phyloP scores from a whole-genome alignment of 306 rosid genomes.

The Prinsepia uniflora region DNA sequence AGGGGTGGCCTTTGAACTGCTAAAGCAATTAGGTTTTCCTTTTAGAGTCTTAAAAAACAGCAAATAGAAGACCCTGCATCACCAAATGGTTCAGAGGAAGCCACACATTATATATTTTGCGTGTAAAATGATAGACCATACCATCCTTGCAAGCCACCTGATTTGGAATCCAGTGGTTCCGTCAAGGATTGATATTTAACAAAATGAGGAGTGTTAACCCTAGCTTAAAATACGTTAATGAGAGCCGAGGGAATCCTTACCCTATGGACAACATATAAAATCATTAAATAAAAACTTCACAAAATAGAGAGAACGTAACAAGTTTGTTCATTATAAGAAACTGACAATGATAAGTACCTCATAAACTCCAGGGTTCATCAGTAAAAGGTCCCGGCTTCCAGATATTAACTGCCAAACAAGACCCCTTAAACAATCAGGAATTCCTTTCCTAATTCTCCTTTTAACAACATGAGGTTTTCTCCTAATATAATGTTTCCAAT shows the following conservation, averaged over 20 bases:
- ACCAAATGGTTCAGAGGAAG: not conserved
- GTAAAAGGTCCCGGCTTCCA: slow-evolving; percentile 90
- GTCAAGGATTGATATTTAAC: not conserved
- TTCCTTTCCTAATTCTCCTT: slow-evolving; percentile 97
- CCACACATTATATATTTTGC: not conserved
- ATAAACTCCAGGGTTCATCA: slow-evolving; percentile 98
- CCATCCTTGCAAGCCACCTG: not conserved
- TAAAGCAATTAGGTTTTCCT: not conserved
- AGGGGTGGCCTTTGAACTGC: not conserved
- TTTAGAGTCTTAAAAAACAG: not conserved
- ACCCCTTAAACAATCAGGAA: slow-evolving; percentile 98
- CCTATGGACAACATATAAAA: not conserved
- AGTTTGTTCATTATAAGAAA: slow-evolving; percentile 16
- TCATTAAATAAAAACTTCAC: not conserved
- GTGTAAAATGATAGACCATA: not conserved
- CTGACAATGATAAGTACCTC: slow-evolving; percentile 54
- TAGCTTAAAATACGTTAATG: not conserved
- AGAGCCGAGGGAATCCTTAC: not conserved
- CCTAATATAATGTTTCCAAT: slow-evolving; percentile 88
- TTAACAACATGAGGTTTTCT: slow-evolving; percentile 86
- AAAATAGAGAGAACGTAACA: not conserved
- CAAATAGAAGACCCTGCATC: not conserved
- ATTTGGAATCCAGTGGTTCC: not conserved
- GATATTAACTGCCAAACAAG: slow-evolving; percentile 99
- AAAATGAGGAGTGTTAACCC: not conserved